Base-by-base conservation (phyloP, 768 basidiomycete species). In the Amanita polypyramis region DNA sequence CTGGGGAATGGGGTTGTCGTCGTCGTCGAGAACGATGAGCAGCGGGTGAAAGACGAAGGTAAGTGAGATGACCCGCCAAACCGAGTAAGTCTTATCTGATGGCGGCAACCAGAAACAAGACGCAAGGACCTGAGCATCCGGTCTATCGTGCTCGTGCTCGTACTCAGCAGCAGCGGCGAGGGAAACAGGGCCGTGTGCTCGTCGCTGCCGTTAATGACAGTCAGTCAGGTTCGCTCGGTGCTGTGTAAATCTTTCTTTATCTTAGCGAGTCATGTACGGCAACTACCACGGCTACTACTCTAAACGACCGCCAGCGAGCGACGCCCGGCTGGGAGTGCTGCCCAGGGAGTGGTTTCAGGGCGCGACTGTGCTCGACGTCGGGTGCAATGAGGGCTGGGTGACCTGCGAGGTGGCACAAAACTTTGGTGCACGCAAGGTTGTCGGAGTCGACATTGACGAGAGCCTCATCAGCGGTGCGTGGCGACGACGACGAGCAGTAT, bases 371-470 rank as follows among this genome's bases (percentile, higher is more conserved):
- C 71, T 95, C 9, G 91, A 95, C 62, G 65, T 94, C 0, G 91
- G 91, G 0, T 89, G 87, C 59, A 95, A 94, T 60, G 82, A 88
- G 57, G 91, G 91, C 6, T 78, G 75, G 73, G 80, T 94, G 30
- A 83, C 86, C 1, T 84, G 84, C 58, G 87, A 93, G 60, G 14
- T 51, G 88, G 88, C 83, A 21, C 89, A 87, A 58, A 62, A 64
- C 1, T 72, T 71, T 61, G 75, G 74, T 1, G 82, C 87, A 4
- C 59, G 57, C n/a, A 74, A 72, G 51, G 84, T 92, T 7, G 66
- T 83, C 11, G 91, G 90, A 1, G 87, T 95, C 0, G 91, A 95
- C 59, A 85, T 95, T 38, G 92, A 93, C 58, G 73, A 79, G 33
- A 70, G 72, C 7, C 72, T 94, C 41, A 70, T 91, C n/a, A 71